phyloP scores from a whole-genome alignment of 164 flowering plant species.

The Magnolia officinalis region DNA sequence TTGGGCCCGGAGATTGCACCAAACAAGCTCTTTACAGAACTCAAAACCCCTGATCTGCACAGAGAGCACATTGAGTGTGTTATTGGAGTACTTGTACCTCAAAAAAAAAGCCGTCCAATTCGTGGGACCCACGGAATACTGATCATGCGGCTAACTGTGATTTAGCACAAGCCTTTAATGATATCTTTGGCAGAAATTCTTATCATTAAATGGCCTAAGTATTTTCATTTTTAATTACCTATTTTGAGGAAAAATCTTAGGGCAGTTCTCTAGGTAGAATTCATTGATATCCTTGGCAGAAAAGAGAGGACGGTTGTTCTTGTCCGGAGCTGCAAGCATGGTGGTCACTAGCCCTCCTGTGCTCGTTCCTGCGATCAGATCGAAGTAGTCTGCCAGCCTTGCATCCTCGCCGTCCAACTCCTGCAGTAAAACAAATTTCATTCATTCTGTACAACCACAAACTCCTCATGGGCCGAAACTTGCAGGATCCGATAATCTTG shows the following conservation, averaged over 20 bases:
- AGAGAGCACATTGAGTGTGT: too few relatives aligned
- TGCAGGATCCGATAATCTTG: too few relatives aligned
- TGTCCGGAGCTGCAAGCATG: constrained; percentile 36
- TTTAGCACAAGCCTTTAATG: too few relatives aligned
- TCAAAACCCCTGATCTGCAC: too few relatives aligned
- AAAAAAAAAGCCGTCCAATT: too few relatives aligned
- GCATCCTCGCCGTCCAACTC: constrained; percentile 26
- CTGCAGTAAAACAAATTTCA: background rate
- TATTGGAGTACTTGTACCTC: too few relatives aligned
- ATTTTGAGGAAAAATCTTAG: constrained; percentile 35
- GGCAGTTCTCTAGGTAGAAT: constrained; percentile 33
- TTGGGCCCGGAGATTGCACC: too few relatives aligned
- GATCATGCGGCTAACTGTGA: background rate
- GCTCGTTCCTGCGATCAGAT: constrained; percentile 29
- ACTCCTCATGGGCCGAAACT: too few relatives aligned
- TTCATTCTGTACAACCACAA: too few relatives aligned
- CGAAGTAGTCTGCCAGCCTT: constrained; percentile 31
- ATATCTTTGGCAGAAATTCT: too few relatives aligned
- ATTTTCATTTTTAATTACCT: background rate
- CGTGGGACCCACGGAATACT: background rate
- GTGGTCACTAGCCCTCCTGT: constrained; percentile 27
- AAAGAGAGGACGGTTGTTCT: constrained; percentile 33
- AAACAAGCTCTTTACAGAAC: too few relatives aligned
- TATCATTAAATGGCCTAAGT: too few relatives aligned
- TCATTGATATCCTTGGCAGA: constrained; percentile 37